Evolutionary conservation across 1,284 basidiomycete genomes (phyloP).

Genomic region (Pseudozyma thailandica): DNA sequence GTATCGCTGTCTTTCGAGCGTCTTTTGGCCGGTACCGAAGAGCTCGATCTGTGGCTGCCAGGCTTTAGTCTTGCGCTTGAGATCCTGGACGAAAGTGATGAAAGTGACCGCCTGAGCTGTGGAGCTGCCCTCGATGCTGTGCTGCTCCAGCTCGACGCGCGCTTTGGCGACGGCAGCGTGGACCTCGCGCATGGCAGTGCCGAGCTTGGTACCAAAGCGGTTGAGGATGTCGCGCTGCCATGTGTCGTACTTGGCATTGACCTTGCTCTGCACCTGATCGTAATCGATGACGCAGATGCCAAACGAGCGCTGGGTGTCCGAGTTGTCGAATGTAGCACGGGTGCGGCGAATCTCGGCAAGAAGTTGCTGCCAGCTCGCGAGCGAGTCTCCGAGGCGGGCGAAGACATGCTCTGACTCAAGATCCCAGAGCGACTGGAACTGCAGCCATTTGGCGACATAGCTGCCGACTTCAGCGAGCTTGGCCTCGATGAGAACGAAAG

Average conservation of each 20-base stretch:
- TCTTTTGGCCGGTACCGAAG: constrained; percentile 93
- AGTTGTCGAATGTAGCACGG: constrained; percentile 94
- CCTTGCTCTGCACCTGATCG: constrained; percentile 94
- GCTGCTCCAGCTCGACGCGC: constrained; percentile 90
- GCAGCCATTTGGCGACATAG: constrained; percentile 96
- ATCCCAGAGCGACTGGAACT: constrained; percentile 99
- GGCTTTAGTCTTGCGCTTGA: constrained; percentile 93
- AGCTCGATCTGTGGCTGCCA: constrained; percentile 98
- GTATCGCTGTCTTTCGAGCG: constrained; percentile 93
- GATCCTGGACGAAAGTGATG: constrained; percentile 98
- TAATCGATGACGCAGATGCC: constrained; percentile 93
- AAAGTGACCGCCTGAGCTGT: constrained; percentile 98
- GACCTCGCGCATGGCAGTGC: constrained; percentile 94
- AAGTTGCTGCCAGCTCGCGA: constrained; percentile 90
- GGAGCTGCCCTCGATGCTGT: constrained; percentile 75
- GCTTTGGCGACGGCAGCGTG: constrained; percentile 91
- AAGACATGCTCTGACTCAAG: constrained; percentile 96
- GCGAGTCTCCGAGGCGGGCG: constrained; percentile 89
- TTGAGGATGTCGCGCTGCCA: constrained; percentile 96
- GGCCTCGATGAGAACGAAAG: constrained; percentile 85
- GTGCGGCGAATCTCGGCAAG: constrained; percentile 96
- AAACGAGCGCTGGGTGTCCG: constrained; percentile 89
- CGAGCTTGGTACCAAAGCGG: constrained; percentile 90
- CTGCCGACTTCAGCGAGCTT: constrained; percentile 87
- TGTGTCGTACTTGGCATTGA: constrained; percentile 97